Base-by-base conservation (phyloP, 176 grass and related monocot genomes). In the Bromus sterilis region DNA sequence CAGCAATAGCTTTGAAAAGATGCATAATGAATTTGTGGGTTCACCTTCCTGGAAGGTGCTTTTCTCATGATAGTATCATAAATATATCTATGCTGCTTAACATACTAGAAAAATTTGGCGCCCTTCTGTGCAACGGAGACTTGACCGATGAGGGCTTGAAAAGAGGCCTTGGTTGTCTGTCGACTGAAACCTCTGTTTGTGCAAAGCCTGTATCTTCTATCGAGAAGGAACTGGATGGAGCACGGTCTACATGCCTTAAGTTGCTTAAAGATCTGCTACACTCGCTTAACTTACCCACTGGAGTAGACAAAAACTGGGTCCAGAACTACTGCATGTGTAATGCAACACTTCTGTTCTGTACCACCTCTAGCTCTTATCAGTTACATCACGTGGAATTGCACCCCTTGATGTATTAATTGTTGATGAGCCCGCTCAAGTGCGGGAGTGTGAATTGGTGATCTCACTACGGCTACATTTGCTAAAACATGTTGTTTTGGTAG, bases 361-460 rank as follows among this genome's bases (percentile, higher is more conserved):
- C 91, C 26, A 51, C 74, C 7, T 89, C 94, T 32, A 91, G 84
- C 77, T 89, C 94, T 44, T 97, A 87, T 51, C 55, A 30, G 43
- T 83, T 97, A 34, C 89, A 93, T 84, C 42, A 89, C 30, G 59
- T 79, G 4, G 31, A 76, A 87, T 48, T 58, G 48, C 59, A 51
- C 86, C 86, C 2, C 82, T 97, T n/a, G 77, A 89, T 84, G 71
- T 93, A 23, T 79, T 97, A 74, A 81, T 97, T 73, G 81, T 97
- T 78, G 91, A 97, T 35, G 94, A 97, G 64, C 89, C 91, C 56
- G 86, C 94, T 11, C 91, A 97, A 68, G 75, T 93, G 9, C 91
- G 75, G 60, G 94, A 97, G 61, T 93, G 91, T 58, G 94, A 97
- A 78, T 88, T 87, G 26, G 7, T 87, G 30, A 97, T 97, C 12